A percentile compares a stretch with the other conserved stretches of the same genome.
phyloP scores from a whole-genome alignment of 2,329 filamentous ascomycete species.

The Cryphonectria radicalis region DNA sequence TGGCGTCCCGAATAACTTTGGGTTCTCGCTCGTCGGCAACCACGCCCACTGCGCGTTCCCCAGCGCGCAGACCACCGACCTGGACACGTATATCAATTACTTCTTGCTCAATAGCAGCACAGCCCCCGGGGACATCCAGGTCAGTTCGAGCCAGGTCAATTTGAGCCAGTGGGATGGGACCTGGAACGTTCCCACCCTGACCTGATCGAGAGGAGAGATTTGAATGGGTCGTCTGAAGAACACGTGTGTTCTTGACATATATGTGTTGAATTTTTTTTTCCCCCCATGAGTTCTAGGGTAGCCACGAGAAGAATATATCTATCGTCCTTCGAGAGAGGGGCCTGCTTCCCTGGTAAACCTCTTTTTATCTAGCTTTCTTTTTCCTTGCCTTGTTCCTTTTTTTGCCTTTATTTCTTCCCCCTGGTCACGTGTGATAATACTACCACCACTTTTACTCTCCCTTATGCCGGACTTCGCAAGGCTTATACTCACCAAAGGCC shows the following conservation, averaged over 20 bases:
- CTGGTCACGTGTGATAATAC: not conserved
- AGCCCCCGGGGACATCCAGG: conserved; percentile 42
- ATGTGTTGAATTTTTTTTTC: not conserved
- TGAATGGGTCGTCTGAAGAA: not conserved
- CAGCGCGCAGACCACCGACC: conserved; percentile 52
- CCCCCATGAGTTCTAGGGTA: not conserved
- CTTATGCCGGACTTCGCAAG: conserved; percentile 38
- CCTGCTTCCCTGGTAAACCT: no score
- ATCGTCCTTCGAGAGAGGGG: not conserved
- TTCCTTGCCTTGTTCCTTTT: no score
- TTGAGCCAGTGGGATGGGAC: conserved; percentile 44
- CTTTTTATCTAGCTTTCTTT: not conserved
- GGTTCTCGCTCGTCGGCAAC: conserved; percentile 58
- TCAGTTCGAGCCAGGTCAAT: conserved; percentile 44
- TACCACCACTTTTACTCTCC: not conserved
- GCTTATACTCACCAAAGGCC: conserved; percentile 38
- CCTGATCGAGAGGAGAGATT: conserved; percentile 31
- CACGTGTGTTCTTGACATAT: not conserved
- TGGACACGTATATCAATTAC: conserved; percentile 59
- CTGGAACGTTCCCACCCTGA: conserved; percentile 45
- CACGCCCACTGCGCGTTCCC: conserved; percentile 63
- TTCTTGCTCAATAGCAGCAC: conserved; percentile 49
- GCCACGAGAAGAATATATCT: not conserved
- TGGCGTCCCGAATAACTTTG: conserved; percentile 59
- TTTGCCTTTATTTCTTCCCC: not conserved